Evolutionary conservation across 2,329 filamentous ascomycete species (phyloP).

Genomic region (Lecanoromycetidae sp.): DNA sequence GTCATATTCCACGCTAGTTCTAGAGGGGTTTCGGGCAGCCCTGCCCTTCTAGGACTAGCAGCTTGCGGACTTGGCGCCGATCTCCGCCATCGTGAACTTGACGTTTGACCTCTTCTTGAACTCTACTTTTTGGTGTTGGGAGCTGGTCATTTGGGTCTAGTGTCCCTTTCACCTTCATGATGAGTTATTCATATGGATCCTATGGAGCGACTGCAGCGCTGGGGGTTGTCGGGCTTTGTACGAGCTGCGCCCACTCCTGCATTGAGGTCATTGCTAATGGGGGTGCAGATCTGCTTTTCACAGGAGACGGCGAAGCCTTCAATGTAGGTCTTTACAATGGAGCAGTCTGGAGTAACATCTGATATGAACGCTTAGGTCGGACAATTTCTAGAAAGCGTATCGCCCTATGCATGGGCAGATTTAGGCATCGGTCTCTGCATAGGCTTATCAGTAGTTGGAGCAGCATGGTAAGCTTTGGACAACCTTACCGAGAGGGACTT

Average conservation of each 20-base stretch:
- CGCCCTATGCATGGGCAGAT: slow-evolving; percentile 86
- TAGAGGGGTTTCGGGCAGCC: no score
- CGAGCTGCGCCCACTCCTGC: slow-evolving; percentile 28
- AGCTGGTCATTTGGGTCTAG: no score
- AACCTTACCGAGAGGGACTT: background rate
- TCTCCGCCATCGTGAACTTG: no score
- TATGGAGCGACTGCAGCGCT: slow-evolving; percentile 58
- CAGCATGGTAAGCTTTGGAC: slow-evolving; percentile 64
- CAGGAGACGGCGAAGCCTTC: slow-evolving; percentile 88
- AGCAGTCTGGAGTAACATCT: background rate
- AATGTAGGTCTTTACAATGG: slow-evolving; percentile 49
- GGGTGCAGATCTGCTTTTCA: slow-evolving; percentile 86
- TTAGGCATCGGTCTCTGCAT: slow-evolving; percentile 90
- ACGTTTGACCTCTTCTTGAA: no score
- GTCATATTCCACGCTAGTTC: background rate
- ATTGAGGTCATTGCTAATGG: slow-evolving; percentile 13
- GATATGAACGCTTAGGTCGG: slow-evolving; percentile 51
- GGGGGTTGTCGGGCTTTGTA: slow-evolving; percentile 67
- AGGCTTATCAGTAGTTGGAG: slow-evolving; percentile 87
- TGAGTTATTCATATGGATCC: slow-evolving; percentile 62
- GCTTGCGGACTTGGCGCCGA: no score
- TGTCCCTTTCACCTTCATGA: slow-evolving; percentile 29
- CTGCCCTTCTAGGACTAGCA: no score
- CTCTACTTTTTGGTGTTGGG: no score
- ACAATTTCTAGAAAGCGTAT: slow-evolving; percentile 84